These are phyloP conservation scores for Lindgomyces ingoldianus DNA, from an alignment of 495 filamentous ascomycete genomes.

Conservation along the genomic window DNA sequence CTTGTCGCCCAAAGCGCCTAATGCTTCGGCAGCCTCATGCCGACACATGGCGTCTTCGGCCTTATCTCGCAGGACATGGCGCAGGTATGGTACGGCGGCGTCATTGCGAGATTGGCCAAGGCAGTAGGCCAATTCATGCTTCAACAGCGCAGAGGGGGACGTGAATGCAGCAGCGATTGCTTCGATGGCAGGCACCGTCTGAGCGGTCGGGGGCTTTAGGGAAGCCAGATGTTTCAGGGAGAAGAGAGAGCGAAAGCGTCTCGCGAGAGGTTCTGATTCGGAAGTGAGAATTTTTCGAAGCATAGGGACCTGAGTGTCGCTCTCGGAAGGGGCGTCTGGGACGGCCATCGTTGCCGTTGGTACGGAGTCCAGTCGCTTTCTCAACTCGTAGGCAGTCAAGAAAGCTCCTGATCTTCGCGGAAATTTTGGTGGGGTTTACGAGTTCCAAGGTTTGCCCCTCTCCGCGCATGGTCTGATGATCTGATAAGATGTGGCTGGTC, in stretches of 20 bases:
- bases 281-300: conserved; percentile 76
- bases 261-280: conserved; percentile 77
- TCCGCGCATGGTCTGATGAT: too few relatives aligned
- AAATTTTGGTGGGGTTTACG: too few relatives aligned
- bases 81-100: conserved; percentile 71
- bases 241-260: conserved; percentile 95
- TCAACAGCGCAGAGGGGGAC: conserved; percentile 81
- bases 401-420: too few relatives aligned
- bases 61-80: conserved; percentile 72
- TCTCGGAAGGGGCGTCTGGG: not conserved
- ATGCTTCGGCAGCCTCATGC: conserved; percentile 94
- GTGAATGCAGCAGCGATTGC: conserved; percentile 88
- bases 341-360: conserved; percentile 12
- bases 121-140: conserved; percentile 97
- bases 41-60: conserved; percentile 90
- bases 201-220: conserved; percentile 59
- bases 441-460: too few relatives aligned
- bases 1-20: conserved; percentile 80
- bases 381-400: too few relatives aligned
- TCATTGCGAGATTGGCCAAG: conserved; percentile 83
- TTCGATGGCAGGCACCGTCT: conserved; percentile 75
- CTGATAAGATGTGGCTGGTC: too few relatives aligned
- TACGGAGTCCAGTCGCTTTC: too few relatives aligned
- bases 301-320: conserved; percentile 48
- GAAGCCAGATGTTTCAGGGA: conserved; percentile 91